Evolutionary conservation across 352 stramenopile genomes (phyloP), one percentile per base, ranked within the genome.

Genomic region (Phytophthora pinifolia): DNA sequence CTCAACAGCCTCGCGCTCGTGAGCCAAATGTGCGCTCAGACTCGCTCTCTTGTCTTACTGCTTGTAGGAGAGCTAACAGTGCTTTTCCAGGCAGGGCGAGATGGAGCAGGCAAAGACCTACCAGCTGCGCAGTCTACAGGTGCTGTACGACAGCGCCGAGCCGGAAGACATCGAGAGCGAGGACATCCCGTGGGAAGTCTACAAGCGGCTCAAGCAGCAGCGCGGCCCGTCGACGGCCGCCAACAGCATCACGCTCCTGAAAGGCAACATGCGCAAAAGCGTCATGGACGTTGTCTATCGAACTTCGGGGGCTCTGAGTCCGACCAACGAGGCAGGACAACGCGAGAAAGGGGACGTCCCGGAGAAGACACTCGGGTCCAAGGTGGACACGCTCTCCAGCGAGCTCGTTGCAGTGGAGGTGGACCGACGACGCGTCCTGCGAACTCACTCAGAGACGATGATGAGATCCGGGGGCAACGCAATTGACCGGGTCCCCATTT

Each of bases 101-200:
- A 7, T 39, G 10, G 37, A 65, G 1, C 47, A 76, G 37, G 72
- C 74, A 6, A 64, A 87, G 14, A 65, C 54, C 13, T 73, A 71
- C 27, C 81, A 92, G 49, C 53, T 76, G 9, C 72, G 68, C n/a
- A 89, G 81, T 44, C 68, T 92, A 6, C 53, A 74, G 17, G 62
- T 83, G 2, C 54, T 85, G 8, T 74, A 73, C 25, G 65, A 74
- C 1, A 86, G 74, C 44, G 53, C 68, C 3, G 79, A 89, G 45
- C 70, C 72, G 2, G 81, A 88, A 37, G 77, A 89, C 39, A 77
- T 80, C n/a, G 78, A 89, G 54, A 86, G 76, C 43, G 76, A 91
- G 55, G 81, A 89, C 46, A 72, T 88, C 18, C 75, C 81, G 31
- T 91, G 81, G 81, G 81, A 89, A 43, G 75, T 84, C n/a, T 91